Conservation (phyloP, 1,139 yeast genomes). For the Pneumocystis oryctolagi region DNA sequence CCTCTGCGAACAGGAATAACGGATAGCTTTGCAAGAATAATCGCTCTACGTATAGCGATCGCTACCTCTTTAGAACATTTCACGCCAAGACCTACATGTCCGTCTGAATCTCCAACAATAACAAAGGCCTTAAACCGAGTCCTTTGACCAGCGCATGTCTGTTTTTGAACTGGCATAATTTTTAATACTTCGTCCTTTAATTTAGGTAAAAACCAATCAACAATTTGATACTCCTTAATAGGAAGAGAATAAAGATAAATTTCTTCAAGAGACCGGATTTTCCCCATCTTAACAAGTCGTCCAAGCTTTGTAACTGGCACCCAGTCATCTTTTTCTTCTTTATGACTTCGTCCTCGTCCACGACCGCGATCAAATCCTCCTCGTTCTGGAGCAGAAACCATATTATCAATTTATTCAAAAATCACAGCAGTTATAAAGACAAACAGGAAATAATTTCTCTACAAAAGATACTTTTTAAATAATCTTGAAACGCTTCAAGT, state of each 20-base stretch:
- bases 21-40: conserved; percentile 96
- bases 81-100: conserved; percentile 99
- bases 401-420: background rate
- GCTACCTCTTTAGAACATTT: conserved; percentile 99
- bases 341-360: conserved; percentile 44
- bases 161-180: conserved; percentile 99
- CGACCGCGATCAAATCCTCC: conserved; percentile 37
- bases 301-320: conserved; percentile 99
- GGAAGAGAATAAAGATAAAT: conserved; percentile 99
- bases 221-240: conserved; percentile 98
- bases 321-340: conserved; percentile 97
- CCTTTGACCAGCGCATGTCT: conserved; percentile 99
- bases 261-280: conserved; percentile 92
- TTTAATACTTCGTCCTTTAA: conserved; percentile 77
- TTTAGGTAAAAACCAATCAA: conserved; percentile 89
- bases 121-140: conserved; percentile 99
- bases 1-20: conserved; percentile 99
- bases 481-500: background rate
- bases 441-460: background rate
- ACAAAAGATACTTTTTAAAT: background rate
- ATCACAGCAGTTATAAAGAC: too few species aligned
- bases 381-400: conserved; percentile 20
- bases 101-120: conserved; percentile 98
- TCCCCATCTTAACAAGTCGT: conserved; percentile 98
- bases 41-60: conserved; percentile 99